These are phyloP conservation scores for Rhytidiadelphus loreus DNA, from an alignment of 225 moss, liverwort and hornwort genomes.

Conservation along the genomic window DNA sequence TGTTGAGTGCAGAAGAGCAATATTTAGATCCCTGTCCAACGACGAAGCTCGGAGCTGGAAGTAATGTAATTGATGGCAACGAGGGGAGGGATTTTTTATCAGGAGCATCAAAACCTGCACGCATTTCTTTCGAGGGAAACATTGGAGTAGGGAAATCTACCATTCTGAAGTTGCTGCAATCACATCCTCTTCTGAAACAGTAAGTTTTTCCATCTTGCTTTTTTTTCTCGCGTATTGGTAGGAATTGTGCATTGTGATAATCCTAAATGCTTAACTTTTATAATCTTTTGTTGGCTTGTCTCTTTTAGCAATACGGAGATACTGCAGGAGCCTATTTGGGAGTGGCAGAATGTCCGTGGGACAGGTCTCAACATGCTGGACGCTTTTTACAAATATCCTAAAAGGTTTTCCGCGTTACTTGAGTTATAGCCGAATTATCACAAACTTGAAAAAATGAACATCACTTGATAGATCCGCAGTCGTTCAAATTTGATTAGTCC, in stretches of 20 bases:
- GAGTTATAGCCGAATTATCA: not conserved
- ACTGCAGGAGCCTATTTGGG: conserved; percentile 47
- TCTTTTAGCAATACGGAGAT: conserved; percentile 27
- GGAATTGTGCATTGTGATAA: not conserved
- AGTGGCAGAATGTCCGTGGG: conserved; percentile 46
- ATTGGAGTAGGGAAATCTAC: conserved; percentile 59
- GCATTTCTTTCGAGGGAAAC: conserved; percentile 51
- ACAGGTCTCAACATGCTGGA: conserved; percentile 42
- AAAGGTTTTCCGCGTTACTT: conserved; percentile 13
- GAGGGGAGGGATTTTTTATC: not conserved
- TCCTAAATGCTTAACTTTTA: not conserved
- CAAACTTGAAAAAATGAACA: not conserved
- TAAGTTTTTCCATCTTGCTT: not conserved
- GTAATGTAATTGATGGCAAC: not conserved
- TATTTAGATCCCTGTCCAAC: not conserved
- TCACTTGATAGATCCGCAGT: not conserved
- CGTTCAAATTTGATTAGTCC: not conserved
- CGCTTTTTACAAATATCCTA: conserved; percentile 40
- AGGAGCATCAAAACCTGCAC: not conserved
- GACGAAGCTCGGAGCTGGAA: not conserved
- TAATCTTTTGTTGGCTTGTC: not conserved
- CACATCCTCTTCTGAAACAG: conserved; percentile 36
- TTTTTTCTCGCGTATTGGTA: not conserved
- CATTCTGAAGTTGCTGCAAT: conserved; percentile 33
- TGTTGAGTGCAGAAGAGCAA: not conserved